A percentile compares a stretch with the other conserved stretches of the same genome.
phyloP scores from a whole-genome alignment of 495 filamentous ascomycete genomes.

The Lepraria neglecta region DNA sequence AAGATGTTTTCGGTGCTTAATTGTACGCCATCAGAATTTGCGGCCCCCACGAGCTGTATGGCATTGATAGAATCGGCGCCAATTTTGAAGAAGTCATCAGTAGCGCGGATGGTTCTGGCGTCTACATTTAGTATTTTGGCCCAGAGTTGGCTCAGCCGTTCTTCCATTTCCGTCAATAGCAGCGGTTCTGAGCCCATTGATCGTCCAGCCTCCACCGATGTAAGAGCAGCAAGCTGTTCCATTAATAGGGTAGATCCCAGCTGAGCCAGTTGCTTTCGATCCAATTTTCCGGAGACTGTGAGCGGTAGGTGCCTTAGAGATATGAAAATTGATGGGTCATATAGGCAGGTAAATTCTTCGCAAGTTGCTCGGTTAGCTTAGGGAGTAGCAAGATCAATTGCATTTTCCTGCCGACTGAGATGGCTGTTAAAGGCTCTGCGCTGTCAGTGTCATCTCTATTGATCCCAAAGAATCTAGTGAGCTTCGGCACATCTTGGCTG shows the following conservation, averaged over 20 bases:
- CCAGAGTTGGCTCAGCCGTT: conserved; percentile 36
- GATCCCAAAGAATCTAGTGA: conserved; percentile 15
- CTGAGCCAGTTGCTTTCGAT: conserved; percentile 43
- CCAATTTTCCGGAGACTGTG: conserved; percentile 46
- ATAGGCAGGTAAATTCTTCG: conserved; percentile 39
- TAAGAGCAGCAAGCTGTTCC: conserved; percentile 38
- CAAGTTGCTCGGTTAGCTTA: conserved; percentile 28
- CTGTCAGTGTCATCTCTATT: conserved; percentile 21
- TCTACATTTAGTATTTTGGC: conserved; percentile 37
- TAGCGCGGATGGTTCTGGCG: conserved; percentile 36
- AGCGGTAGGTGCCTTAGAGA: conserved; percentile 41
- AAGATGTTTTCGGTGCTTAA: conserved; percentile 49
- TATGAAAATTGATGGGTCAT: conserved; percentile 46
- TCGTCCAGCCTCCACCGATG: conserved; percentile 23
- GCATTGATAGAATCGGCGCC: conserved; percentile 53
- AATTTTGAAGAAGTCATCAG: conserved; percentile 48
- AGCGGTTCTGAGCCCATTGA: no score
- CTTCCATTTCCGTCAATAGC: conserved; percentile 32
- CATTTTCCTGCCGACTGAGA: conserved; percentile 21
- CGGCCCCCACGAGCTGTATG: conserved; percentile 49
- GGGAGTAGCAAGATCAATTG: conserved; percentile 22
- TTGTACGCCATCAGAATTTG: conserved; percentile 38
- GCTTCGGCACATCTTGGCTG: conserved; percentile 5
- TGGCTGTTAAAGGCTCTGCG: conserved; percentile 24
- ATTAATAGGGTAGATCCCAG: conserved; percentile 39